Percentiles rank a stretch among this genome's conserved stretches.
Conservation (phyloP, 1,284 basidiomycete species). For the Tranzscheliella williamsii region DNA sequence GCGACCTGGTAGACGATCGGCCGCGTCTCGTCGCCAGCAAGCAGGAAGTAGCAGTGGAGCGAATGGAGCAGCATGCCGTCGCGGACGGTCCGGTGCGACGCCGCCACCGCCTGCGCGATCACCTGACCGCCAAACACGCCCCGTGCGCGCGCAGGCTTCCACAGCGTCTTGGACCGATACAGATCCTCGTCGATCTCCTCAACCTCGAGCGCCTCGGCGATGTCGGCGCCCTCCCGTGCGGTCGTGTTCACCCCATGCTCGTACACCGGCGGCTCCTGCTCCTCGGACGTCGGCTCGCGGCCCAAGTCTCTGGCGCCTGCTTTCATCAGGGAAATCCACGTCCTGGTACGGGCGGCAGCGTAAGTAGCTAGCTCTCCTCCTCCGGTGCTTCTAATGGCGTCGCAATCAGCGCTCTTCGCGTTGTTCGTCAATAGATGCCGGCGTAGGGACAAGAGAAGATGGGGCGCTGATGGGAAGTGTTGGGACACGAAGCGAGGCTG, state of each 20-base stretch:
- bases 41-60: constrained; percentile 54
- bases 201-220: constrained; percentile 46
- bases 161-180: constrained; percentile 48
- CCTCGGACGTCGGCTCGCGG: constrained; percentile 40
- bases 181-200: constrained; percentile 49
- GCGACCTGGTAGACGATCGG: constrained; percentile 54
- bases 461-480: too few species aligned
- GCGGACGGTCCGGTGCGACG: constrained; percentile 46
- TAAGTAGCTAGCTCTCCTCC: too few species aligned
- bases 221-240: constrained; percentile 15
- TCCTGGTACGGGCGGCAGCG: too few species aligned
- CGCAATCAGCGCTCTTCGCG: too few species aligned
- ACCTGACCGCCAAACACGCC: constrained; percentile 59
- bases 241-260: constrained; percentile 44
- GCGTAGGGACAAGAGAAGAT: too few species aligned
- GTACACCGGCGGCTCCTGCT: constrained; percentile 40
- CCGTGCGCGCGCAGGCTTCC: constrained; percentile 49
- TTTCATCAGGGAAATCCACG: too few species aligned
- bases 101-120: constrained; percentile 51
- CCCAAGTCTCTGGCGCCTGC: constrained; percentile 36
- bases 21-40: constrained; percentile 40
- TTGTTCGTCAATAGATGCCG: too few species aligned
- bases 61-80: constrained; percentile 44
- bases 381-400: too few species aligned
- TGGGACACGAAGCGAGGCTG: too few species aligned